phyloP scores from a whole-genome alignment of 192 early-diverging fungal species.

The Backusella parvicylindrica region DNA sequence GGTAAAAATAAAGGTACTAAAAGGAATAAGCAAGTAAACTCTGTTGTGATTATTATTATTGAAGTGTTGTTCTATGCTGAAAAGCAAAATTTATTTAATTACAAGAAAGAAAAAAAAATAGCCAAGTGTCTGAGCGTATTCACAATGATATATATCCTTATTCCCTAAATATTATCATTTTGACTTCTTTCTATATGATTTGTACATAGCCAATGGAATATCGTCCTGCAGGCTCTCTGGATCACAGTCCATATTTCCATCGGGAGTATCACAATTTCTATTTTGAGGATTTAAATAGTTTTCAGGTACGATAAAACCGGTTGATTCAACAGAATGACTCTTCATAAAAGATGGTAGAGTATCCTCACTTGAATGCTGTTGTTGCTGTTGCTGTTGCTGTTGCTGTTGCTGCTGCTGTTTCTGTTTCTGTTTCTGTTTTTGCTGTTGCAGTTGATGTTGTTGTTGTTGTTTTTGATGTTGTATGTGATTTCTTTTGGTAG shows the following conservation, averaged over 20 bases:
- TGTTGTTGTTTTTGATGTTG: too few species aligned
- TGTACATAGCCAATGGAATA: not conserved
- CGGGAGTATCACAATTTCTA: not conserved
- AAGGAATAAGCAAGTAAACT: too few species aligned
- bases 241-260: not conserved
- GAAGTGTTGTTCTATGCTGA: too few species aligned
- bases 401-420: not conserved
- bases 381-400: not conserved
- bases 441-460: too few species aligned
- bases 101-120: not conserved
- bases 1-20: too few species aligned
- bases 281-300: conserved; percentile 11
- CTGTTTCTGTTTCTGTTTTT: not conserved
- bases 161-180: not conserved
- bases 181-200: not conserved
- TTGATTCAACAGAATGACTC: not conserved
- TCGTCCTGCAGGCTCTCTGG: not conserved
- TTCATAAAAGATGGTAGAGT: conserved; percentile 1
- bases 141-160: not conserved
- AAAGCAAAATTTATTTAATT: not conserved
- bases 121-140: not conserved
- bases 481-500: not conserved
- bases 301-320: not conserved
- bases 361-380: not conserved
- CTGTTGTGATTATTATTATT: too few species aligned